Base-by-base conservation (phyloP, 306 rosid genomes). In the Cucurbita maxima region DNA sequence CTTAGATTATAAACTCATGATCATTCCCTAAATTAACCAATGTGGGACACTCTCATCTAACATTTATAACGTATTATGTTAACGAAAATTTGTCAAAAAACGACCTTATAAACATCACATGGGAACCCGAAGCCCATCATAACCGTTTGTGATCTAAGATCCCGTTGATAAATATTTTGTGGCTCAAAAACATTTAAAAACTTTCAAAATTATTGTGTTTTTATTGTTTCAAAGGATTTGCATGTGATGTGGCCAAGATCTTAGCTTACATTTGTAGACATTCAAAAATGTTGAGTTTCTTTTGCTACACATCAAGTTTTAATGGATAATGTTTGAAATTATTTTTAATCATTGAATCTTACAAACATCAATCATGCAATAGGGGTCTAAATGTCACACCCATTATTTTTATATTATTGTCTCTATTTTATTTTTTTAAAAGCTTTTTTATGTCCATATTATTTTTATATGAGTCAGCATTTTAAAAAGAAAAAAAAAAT, bases 361-460 rank as follows among this genome's bases (percentile, higher is more conserved):
- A 12, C 36, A 67, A 67, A 19, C 53, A 67, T 67, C 55, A 67
- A 10, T 67, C 54, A 67, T 67, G 54, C 40, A 19, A 15, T 44
- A 67, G 54, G 72, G 72, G 3, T 54, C 72, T 38, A 66, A 66
- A 20, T 66, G 54, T 44, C 72, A 66, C 72, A 18, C 37, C 72
- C 72, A 43, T 66, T 66, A 20, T 66, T 43, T 66, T 66, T 66
- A 12, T 11, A 66, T 66, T 44, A 67, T 67, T 67, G 19, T 10
- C 37, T 19, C 71, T 16, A 41, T 40, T 40, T 64, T 37, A 3
- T 61, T 61, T 14, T 30, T 34, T 13, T 5, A 0, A 8, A 53
- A 6, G 25, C 14, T 55, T 58, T 58, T 58, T 30, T 57, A 54
- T 54, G 18, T 58, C 1, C 8, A 22, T 58, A 30, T 58, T 12